Percentiles rank a stretch among this genome's conserved stretches.
These are phyloP conservation scores for Acanthamoeba royreba DNA, from an alignment of 208 protist species.

Conservation along the genomic window DNA sequence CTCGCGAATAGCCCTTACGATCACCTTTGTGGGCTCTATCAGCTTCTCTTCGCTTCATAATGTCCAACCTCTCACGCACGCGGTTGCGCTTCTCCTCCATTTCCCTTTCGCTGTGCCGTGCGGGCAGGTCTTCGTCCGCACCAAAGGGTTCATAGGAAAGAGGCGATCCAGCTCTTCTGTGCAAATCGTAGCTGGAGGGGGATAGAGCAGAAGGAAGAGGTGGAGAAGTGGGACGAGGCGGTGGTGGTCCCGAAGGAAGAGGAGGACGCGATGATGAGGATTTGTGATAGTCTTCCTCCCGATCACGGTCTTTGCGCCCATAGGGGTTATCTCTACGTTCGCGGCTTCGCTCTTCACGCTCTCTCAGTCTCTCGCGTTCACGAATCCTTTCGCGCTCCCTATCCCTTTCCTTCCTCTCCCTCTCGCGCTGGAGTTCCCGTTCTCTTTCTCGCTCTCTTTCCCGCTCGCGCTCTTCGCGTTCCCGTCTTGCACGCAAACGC, in stretches of 20 bases:
- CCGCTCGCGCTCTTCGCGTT: neutral
- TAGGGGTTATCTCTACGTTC: neutral
- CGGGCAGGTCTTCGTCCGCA: neutral
- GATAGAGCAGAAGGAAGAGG: neutral
- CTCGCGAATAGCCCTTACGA: neutral
- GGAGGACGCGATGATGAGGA: neutral
- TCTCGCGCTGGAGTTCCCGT: no score
- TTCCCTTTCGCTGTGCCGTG: neutral
- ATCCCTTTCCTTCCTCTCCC: no score
- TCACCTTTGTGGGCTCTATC: neutral
- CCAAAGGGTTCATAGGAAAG: neutral
- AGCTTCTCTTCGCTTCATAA: neutral
- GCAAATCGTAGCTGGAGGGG: neutral
- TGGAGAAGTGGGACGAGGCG: neutral
- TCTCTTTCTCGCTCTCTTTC: neutral
- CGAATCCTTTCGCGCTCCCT: no score
- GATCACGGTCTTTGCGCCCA: neutral
- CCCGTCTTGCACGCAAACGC: neutral
- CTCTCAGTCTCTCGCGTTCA: neutral
- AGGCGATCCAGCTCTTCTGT: neutral
- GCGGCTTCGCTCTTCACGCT: neutral
- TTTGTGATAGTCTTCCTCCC: neutral
- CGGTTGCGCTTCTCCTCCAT: neutral
- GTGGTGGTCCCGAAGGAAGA: neutral
- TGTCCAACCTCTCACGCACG: neutral